A percentile compares a stretch with the other conserved stretches of the same genome.
phyloP scores from a whole-genome alignment of 106 monocot genomes.

The Dendrobium officinale region DNA sequence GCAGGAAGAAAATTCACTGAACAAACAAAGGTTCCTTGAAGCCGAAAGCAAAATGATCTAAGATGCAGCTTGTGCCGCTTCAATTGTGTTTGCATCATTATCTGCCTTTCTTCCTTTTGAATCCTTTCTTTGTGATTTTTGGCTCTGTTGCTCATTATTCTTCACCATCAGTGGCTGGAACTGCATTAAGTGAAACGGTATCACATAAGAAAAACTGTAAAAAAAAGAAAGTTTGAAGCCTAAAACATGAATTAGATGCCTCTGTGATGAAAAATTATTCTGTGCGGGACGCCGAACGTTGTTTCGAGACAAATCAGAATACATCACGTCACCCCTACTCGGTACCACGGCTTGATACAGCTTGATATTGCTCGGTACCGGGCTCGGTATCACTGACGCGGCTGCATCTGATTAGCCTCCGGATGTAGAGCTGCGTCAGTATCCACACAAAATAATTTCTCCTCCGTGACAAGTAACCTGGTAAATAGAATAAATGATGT shows the following conservation, averaged over 20 bases:
- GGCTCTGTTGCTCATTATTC: slow-evolving; percentile 39
- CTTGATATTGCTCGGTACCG: no score
- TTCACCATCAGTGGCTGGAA: slow-evolving; percentile 84
- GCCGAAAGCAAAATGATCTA: background rate
- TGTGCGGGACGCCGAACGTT: no score
- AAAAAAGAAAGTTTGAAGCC: background rate
- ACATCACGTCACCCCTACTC: no score
- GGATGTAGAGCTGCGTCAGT: no score
- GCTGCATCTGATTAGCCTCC: no score
- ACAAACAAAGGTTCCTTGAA: background rate
- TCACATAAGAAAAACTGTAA: background rate
- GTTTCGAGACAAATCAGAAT: no score
- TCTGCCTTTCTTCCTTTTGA: slow-evolving; percentile 25
- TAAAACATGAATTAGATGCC: no score
- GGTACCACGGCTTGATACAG: no score
- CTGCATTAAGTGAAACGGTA: slow-evolving; percentile 26
- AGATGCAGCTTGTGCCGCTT: slow-evolving; percentile 43
- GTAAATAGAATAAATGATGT: slow-evolving; percentile 93
- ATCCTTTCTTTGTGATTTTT: slow-evolving; percentile 30
- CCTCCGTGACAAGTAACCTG: slow-evolving; percentile 42
- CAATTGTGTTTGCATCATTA: slow-evolving; percentile 35
- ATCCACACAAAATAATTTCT: no score
- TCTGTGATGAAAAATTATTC: background rate
- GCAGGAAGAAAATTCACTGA: background rate
- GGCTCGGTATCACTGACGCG: no score